Percentiles rank a stretch among this genome's conserved stretches.
Conservation (phyloP, 75 land plant species). For the Pinus tabuliformis region DNA sequence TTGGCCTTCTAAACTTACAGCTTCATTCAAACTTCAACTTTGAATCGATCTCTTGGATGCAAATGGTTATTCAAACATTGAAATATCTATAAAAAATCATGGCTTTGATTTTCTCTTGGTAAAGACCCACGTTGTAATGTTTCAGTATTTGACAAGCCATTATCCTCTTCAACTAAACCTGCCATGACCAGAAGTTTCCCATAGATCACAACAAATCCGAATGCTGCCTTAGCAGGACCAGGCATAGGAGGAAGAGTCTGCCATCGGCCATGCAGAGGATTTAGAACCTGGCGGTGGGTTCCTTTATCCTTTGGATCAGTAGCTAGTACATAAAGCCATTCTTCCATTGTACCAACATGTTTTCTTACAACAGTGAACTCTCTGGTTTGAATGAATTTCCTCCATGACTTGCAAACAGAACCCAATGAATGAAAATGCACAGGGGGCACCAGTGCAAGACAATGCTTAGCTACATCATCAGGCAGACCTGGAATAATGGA, state of each 20-base stretch:
- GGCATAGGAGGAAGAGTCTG: slow-evolving; percentile 14
- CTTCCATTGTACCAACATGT: slow-evolving; percentile 47
- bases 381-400: slow-evolving; percentile 48
- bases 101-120: too few species aligned
- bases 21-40: too few species aligned
- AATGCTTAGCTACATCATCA: slow-evolving; percentile 71
- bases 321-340: slow-evolving; percentile 67
- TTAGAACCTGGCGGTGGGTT: slow-evolving; percentile 11
- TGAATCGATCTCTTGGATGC: too few species aligned
- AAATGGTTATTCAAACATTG: too few species aligned
- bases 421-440: slow-evolving; percentile 52
- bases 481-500: slow-evolving; percentile 72
- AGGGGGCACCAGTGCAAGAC: slow-evolving; percentile 73
- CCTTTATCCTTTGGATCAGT: slow-evolving; percentile 23
- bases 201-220: slow-evolving; percentile 4
- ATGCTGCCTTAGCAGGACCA: slow-evolving; percentile 7
- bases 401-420: slow-evolving; percentile 70
- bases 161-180: background rate
- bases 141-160: too few species aligned
- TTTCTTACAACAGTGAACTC: slow-evolving; percentile 60
- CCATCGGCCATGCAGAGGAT: background rate
- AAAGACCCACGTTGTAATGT: too few species aligned
- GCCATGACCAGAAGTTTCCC: slow-evolving; percentile 4
- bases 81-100: too few species aligned
- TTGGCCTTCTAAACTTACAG: too few species aligned